These are phyloP conservation scores for Solanum appendiculatum DNA, from an alignment of 257 asterid species.

Conservation along the genomic window DNA sequence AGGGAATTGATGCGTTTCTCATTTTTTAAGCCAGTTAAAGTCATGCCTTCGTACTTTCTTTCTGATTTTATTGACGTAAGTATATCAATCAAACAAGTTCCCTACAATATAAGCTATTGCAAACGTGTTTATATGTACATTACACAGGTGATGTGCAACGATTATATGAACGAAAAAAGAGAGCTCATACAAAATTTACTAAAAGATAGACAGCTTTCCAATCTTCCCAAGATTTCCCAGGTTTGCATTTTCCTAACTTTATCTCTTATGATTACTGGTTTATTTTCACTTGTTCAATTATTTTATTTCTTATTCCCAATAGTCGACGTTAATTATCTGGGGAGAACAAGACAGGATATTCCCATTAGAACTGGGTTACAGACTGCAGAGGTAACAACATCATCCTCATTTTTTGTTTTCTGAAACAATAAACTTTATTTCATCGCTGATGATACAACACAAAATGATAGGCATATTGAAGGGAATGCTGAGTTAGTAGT, in stretches of 20 bases:
- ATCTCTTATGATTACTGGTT: background rate
- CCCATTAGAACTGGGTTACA: conserved; percentile 66
- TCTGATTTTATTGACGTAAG: conserved; percentile 76
- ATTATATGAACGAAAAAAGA: conserved; percentile 41
- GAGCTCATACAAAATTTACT: conserved; percentile 66
- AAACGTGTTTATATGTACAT: background rate
- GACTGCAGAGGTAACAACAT: conserved; percentile 45
- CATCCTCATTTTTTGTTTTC: background rate
- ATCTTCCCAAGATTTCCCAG: conserved; percentile 55
- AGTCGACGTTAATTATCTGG: conserved; percentile 82
- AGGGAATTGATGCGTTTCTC: conserved; percentile 69
- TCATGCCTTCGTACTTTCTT: conserved; percentile 68
- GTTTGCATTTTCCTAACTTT: conserved; percentile 9
- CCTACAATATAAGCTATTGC: background rate
- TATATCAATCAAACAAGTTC: background rate
- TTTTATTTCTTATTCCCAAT: conserved; percentile 8
- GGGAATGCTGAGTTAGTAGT: conserved; percentile 54
- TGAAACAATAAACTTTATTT: background rate
- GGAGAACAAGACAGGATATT: conserved; percentile 77
- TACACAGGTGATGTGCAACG: conserved; percentile 66
- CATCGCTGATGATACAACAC: background rate
- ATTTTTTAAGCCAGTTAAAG: conserved; percentile 54
- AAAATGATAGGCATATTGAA: conserved; percentile 56
- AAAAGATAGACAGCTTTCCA: conserved; percentile 42
- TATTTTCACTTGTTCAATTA: background rate